Evolutionary conservation across 352 stramenopile species (phyloP), one percentile per base, ranked within the genome.

Genomic region (Pythium volutum): DNA sequence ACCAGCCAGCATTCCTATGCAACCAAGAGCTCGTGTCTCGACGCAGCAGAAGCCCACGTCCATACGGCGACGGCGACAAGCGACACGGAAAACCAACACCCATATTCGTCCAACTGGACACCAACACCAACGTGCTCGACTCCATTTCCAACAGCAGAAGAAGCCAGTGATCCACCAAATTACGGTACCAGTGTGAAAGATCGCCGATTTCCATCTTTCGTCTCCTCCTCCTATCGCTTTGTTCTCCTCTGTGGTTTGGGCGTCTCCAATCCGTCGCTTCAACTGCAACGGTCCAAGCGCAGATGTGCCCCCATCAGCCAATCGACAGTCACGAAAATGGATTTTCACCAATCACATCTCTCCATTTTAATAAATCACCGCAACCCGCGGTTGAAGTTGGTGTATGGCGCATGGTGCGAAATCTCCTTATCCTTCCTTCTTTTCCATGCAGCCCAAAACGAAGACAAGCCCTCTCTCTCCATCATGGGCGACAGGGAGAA

Each of bases 331-430:
- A 4, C 2, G 0, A 41, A 25, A 33, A 6, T n/a, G 3, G 45
- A 43, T 59, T 55, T 64, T 47, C 15, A 15, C 69, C 69, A 75
- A 75, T 73, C 55, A 54, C 0, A 31, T 1, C 0, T 29, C 42
- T 43, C 20, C 27, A 67, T 75, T 75, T 75, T 70, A 75, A 67
- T 36, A 15, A 43, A 60, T 16, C 36, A 43, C 36, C 36, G 36
- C 36, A 43, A 43, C 36, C 36, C 36, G 36, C 36, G 18, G 59
- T 75, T 75, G 69, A 75, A 75, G 68, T 75, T 75, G 53, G 41
- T 49, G 22, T n/a, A 33, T 56, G 31, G 48, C 39, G 50, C 36
- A 57, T 57, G 33, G 14, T 5, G 49, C 26, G 45, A 49, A 42
- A 66, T 55, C 50, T 66, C 50, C 42, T 54, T 54, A 27, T 50